Percentiles rank a stretch among this genome's conserved stretches.
phyloP scores from a whole-genome alignment of 208 protist species.

The Porcisia deanei region DNA sequence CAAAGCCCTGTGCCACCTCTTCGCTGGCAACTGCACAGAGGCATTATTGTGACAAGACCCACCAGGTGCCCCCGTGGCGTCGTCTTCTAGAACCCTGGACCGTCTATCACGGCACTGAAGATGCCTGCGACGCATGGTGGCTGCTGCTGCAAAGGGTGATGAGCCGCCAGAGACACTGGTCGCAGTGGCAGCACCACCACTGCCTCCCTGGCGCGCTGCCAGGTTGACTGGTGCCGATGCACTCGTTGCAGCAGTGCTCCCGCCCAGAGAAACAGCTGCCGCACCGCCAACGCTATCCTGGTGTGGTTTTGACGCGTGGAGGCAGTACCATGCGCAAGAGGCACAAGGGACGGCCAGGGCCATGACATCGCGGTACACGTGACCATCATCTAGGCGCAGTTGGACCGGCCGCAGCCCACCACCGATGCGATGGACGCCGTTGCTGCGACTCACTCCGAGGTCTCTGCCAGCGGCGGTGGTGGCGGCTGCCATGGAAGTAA shows the following conservation, averaged over 20 bases:
- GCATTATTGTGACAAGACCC: background rate
- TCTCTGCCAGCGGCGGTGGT: conserved; percentile 4
- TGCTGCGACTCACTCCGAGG: background rate
- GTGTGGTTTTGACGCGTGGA: conserved; percentile 37
- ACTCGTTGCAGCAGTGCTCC: background rate
- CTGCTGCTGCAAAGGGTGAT: background rate
- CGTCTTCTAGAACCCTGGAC: background rate
- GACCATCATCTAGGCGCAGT: conserved; percentile 6
- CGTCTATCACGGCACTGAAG: background rate
- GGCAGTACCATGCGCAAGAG: conserved; percentile 47
- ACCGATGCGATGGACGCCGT: background rate
- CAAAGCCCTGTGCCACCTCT: conserved; percentile 27
- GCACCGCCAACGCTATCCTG: conserved; percentile 16
- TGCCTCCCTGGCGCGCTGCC: background rate
- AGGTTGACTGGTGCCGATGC: background rate
- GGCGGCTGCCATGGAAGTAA: background rate
- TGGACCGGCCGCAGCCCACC: conserved; percentile 9
- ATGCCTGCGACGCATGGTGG: background rate
- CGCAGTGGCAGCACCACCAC: background rate
- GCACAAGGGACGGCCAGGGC: background rate
- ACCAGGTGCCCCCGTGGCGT: background rate
- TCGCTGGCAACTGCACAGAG: background rate
- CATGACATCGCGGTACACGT: conserved; percentile 3
- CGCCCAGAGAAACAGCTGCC: background rate
- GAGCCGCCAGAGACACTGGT: background rate